These are phyloP conservation scores for Anthoceros angustus DNA, from an alignment of 225 moss, liverwort and hornwort species.

Conservation along the genomic window DNA sequence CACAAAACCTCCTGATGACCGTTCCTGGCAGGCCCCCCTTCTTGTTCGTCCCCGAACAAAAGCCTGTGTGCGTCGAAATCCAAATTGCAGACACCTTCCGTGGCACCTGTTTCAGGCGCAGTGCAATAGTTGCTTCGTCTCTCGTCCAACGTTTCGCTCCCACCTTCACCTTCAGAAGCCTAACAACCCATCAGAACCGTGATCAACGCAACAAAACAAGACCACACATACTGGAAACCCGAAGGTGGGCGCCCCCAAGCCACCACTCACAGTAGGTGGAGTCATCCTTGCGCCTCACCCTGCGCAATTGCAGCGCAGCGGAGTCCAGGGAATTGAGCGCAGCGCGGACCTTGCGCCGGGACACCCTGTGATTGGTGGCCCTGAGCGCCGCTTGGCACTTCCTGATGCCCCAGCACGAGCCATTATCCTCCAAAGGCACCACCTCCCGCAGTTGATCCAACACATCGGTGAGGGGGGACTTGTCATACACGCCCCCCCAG, in stretches of 20 bases:
- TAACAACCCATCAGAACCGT: neutral
- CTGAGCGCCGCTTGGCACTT: neutral
- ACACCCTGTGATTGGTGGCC: slow-evolving; percentile 4
- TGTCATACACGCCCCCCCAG: slow-evolving; percentile 1
- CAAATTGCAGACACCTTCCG: neutral
- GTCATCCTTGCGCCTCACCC: neutral
- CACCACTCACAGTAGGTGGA: neutral
- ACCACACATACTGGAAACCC: neutral
- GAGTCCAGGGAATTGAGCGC: neutral
- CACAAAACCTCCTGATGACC: too few species aligned
- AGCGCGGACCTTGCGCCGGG: slow-evolving; percentile 3
- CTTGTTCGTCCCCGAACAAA: too few species aligned
- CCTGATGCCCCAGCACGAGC: neutral
- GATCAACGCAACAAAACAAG: neutral
- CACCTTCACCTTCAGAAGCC: slow-evolving; percentile 1
- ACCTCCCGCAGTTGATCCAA: slow-evolving; percentile 1
- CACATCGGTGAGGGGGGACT: neutral
- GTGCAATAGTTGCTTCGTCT: neutral
- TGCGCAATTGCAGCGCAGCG: slow-evolving; percentile 1
- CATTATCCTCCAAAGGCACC: neutral
- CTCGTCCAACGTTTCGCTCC: neutral
- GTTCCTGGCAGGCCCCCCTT: too few species aligned
- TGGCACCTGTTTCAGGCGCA: neutral
- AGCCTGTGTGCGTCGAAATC: too few species aligned
- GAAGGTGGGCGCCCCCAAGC: neutral